These are phyloP conservation scores for Allium sativum DNA, from an alignment of 106 monocot genomes.

Conservation along the genomic window DNA sequence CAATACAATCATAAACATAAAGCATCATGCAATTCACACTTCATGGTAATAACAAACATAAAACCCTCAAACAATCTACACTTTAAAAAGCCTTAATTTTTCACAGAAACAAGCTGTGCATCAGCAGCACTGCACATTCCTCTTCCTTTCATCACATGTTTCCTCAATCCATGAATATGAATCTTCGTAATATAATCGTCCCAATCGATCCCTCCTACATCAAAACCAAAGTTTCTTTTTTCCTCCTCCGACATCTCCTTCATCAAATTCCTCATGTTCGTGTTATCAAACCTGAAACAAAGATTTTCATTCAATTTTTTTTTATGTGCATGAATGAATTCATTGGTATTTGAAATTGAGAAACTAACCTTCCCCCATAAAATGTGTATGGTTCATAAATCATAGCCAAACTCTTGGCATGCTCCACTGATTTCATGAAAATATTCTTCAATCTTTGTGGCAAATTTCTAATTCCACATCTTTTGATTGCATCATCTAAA, in stretches of 20 bases:
- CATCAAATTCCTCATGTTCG: constrained; percentile 52
- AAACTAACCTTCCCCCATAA: constrained; percentile 63
- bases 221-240: constrained; percentile 48
- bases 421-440: constrained; percentile 51
- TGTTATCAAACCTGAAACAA: constrained; percentile 4
- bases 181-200: constrained; percentile 66
- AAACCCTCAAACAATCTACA: neutral
- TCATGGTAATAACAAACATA: neutral
- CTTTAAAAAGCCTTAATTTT: neutral
- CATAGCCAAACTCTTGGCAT: constrained; percentile 54
- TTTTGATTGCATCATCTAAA: constrained; percentile 18
- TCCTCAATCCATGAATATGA: constrained; percentile 82
- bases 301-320: too few species aligned
- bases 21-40: neutral
- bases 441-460: constrained; percentile 30
- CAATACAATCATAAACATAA: neutral
- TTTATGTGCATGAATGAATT: too few species aligned
- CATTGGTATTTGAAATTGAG: too few species aligned
- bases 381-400: constrained; percentile 84
- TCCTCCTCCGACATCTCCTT: constrained; percentile 74
- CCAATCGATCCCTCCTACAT: constrained; percentile 61
- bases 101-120: constrained; percentile 7
- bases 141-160: constrained; percentile 84
- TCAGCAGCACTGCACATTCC: constrained; percentile 12
- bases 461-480: constrained; percentile 11